Evolutionary conservation across 106 monocot genomes (phyloP).

Genomic region (Narthecium ossifragum): DNA sequence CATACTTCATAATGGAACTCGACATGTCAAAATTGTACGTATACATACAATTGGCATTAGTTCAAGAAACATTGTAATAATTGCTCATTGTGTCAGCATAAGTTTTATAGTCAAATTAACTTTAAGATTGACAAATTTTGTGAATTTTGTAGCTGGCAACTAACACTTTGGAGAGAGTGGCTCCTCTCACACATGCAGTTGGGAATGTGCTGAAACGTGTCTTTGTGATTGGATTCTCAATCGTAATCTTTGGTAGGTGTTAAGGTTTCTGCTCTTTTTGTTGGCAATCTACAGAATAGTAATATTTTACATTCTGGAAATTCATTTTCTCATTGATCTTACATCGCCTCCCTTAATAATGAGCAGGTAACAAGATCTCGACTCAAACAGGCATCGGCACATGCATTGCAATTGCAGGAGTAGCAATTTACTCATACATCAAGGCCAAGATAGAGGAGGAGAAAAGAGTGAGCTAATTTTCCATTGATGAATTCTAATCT

Average conservation of each 20-base stretch:
- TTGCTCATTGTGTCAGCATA: no score
- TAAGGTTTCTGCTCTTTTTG: not conserved
- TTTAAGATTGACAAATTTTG: not conserved
- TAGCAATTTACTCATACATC: constrained; percentile 93
- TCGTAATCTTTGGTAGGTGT: constrained; percentile 72
- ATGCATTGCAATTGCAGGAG: constrained; percentile 84
- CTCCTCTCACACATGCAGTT: constrained; percentile 97
- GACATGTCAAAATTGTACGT: no score
- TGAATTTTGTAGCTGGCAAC: constrained; percentile 67
- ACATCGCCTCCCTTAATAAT: constrained; percentile 3
- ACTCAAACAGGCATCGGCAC: constrained; percentile 99
- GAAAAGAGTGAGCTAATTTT: constrained; percentile 65
- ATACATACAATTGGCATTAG: no score
- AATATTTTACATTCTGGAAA: not conserved
- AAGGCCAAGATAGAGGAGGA: constrained; percentile 98
- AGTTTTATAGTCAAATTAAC: no score
- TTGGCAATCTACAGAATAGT: not conserved
- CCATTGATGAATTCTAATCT: not conserved
- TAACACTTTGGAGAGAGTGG: constrained; percentile 98
- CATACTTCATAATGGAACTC: no score
- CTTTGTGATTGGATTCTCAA: constrained; percentile 99
- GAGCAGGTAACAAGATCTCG: constrained; percentile 84
- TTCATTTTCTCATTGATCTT: constrained; percentile 1
- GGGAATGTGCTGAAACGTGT: constrained; percentile 98
- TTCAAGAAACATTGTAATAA: no score